These are phyloP conservation scores for Lactifluus subvellereus DNA, from an alignment of 768 basidiomycete genomes.

Conservation along the genomic window DNA sequence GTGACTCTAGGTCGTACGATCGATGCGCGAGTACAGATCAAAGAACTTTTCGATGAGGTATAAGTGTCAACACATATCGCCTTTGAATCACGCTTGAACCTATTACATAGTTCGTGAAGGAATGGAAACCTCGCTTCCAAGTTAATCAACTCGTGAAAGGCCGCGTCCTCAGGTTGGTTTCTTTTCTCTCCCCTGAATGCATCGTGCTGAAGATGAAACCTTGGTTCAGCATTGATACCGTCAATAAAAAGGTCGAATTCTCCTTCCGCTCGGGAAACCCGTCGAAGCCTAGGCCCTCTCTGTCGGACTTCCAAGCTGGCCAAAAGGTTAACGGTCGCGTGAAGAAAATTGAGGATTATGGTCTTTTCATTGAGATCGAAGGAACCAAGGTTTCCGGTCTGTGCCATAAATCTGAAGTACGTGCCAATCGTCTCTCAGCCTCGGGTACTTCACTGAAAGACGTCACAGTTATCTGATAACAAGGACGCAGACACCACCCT, in stretches of 20 bases:
- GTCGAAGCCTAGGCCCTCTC: slow-evolving; percentile 37
- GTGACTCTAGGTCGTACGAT: slow-evolving; percentile 79
- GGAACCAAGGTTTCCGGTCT: slow-evolving; percentile 80
- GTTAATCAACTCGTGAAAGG: slow-evolving; percentile 83
- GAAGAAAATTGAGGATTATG: slow-evolving; percentile 81
- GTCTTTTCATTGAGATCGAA: slow-evolving; percentile 89
- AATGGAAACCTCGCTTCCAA: slow-evolving; percentile 83
- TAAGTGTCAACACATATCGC: slow-evolving; percentile 17
- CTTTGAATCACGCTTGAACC: neutral
- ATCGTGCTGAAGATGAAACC: neutral
- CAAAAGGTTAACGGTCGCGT: slow-evolving; percentile 77
- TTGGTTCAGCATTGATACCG: slow-evolving; percentile 53
- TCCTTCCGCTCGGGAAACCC: slow-evolving; percentile 69
- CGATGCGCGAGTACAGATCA: slow-evolving; percentile 89
- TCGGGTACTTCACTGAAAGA: neutral
- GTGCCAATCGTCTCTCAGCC: slow-evolving; percentile 16
- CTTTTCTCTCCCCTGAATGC: neutral
- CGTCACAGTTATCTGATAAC: slow-evolving; percentile 76
- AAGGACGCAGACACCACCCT: slow-evolving; percentile 69
- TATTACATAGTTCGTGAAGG: slow-evolving; percentile 74
- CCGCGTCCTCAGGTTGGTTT: slow-evolving; percentile 64
- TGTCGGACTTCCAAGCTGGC: slow-evolving; percentile 63
- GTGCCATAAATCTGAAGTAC: slow-evolving; percentile 90
- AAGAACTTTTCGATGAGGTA: slow-evolving; percentile 85
- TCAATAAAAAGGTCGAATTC: slow-evolving; percentile 83